Base-by-base conservation (phyloP, 1,139 yeast species). In the Protomyces gravidus region DNA sequence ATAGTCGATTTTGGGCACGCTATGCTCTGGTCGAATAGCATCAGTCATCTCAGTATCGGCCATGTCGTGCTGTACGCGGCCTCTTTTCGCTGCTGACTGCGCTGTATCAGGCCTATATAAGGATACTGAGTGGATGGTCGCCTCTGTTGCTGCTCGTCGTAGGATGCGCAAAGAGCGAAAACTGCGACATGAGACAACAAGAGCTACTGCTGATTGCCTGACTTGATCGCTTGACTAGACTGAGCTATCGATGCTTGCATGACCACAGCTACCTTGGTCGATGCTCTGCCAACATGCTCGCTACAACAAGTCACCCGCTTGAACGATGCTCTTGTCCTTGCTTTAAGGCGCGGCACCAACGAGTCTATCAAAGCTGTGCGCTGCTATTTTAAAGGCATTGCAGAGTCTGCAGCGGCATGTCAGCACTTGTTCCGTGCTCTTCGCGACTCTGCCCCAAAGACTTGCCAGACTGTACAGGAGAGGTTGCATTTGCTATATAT, bases 21-120 rank as follows among this genome's bases (percentile, higher is more conserved):
- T 26, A 26, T 53, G 51, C 26, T 53, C 58, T 5, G 58, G 58
- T 25, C 58, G 30, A 9, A 53, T 53, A 17, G 47, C 51, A 30
- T 53, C 58, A 27, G 36, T 33, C 50, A 42, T 52, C 17, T 26
- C 17, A 2, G 33, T 46, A 36, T 46, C 27, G 48, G 27, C 27
- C 27, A 26, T 45, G 30, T 40, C 5, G n/a, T n/a, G n/a, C n/a
- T n/a, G n/a, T n/a, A n/a, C n/a, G n/a, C n/a, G n/a, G n/a, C n/a
- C n/a, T n/a, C n/a, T n/a, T n/a, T n/a, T n/a, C n/a, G n/a, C n/a
- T n/a, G n/a, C n/a, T n/a, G n/a, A n/a, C n/a, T n/a, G n/a, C n/a
- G n/a, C n/a, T n/a, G n/a, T n/a, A n/a, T n/a, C n/a, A n/a, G n/a
- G n/a, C n/a, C n/a, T n/a, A n/a, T n/a, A n/a, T n/a, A n/a, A n/a